Evolutionary conservation across 2,329 filamentous ascomycete species (phyloP), one percentile per base, ranked within the genome.

Genomic region (Hymenoscyphus fraxineus): DNA sequence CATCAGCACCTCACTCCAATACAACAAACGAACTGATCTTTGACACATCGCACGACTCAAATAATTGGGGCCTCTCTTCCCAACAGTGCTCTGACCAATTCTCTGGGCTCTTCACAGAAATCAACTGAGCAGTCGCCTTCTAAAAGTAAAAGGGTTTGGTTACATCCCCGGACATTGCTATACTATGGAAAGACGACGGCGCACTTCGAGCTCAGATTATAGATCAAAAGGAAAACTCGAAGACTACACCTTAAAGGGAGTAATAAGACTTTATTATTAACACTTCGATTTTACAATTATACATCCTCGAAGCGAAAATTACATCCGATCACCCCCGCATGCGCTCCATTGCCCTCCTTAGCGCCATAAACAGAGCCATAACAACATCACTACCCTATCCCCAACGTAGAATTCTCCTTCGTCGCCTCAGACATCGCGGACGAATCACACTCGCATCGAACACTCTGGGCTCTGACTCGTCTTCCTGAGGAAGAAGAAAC

Each of bases 331-430:
- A 70, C 35, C 61, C 68, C n/a, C 69, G 71, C 47, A 58, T 62
- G 15, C 75, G 76, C 19, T 69, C 70, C 6, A 71, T 74, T 15
- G 74, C 75, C 6, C 72, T 71, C 16, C 71, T 79, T 2, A 70
- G 75, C 59, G 71, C 74, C 32, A 73, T 78, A 59, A 68, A 78
- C 64, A 73, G 76, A 51, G 75, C 76, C 4, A 71, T 78, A 19
- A 64, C 70, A 9, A 71, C 76, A 2, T 75, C 72, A n/a, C 74
- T 47, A 62, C 16, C 71, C 70, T 0, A 65, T 78, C 2, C 77
- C 77, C 1, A 74, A 77, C 60, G 74, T 77, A 66, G 76, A 78
- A 58, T 78, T 78, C 66, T 70, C 73, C 7, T 72, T 79, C 58
- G 58, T 65, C 41, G 69, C 75, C 12, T 67, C 69, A 1, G 72